Base-by-base conservation (phyloP, 2,329 filamentous ascomycete species). In the Cadophora malorum region DNA sequence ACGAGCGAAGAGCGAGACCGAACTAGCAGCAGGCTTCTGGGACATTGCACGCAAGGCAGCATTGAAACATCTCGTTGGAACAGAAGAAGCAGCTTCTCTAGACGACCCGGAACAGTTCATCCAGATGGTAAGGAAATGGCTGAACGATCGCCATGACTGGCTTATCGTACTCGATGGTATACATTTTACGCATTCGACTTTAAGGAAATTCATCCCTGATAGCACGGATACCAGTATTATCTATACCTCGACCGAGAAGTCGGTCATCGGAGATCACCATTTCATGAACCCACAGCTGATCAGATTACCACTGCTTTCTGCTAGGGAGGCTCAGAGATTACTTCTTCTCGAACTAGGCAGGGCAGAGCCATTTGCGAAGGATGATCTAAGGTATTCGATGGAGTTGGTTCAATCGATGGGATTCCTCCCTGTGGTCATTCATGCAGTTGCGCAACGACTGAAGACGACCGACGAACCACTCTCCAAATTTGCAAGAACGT, bases 91-190 rank as follows among this genome's bases (percentile, higher is more conserved):
- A 1, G 67, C 60, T 25, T 66, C 70, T 8, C 61, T 64, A 0
- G 41, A 69, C 23, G 74, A 85, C 41, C 79, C 80, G 0, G 76
- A 77, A 31, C 80, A 82, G 35, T 86, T 88, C 73, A 83, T 90
- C 10, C 81, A 83, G 23, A 79, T 83, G 1, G 89, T 91, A 9
- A 83, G 84, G 21, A 79, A 81, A 25, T 91, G 90, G 89, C 83
- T 92, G 53, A 86, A 86, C 70, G 79, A 79, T 23, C 84, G 84
- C 23, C 81, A 86, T n/a, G 83, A 87, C 8, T 92, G 90, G 90
- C 80, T 92, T 1, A 77, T 92, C 33, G 82, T 92, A 1, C 84
- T 92, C 49, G 90, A 92, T 70, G 90, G 89, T 0, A 83, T 91
- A 31, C 85, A 84, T 49, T 90, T 91, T 68, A 85, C 87, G 60